Conservation (phyloP, 352 stramenopile genomes). For the Albugo laibachii region DNA sequence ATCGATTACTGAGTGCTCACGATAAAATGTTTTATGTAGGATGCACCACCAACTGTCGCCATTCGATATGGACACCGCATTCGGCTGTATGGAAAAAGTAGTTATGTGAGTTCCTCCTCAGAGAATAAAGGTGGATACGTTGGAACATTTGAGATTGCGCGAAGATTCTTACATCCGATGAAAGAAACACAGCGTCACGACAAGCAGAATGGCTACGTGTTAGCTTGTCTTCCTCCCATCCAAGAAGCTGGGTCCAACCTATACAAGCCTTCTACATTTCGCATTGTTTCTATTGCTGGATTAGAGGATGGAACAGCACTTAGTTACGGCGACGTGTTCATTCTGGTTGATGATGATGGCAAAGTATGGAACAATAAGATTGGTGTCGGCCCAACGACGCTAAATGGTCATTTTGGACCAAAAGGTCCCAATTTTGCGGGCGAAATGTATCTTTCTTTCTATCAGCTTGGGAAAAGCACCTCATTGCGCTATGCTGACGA, state of each 20-base stretch:
- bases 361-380: slow-evolving; percentile 80
- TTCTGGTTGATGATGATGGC: slow-evolving; percentile 42
- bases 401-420: slow-evolving; percentile 58
- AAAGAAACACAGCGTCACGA: slow-evolving; percentile 17
- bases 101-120: slow-evolving; percentile 12
- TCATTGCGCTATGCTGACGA: slow-evolving; percentile 1
- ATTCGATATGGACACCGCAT: slow-evolving; percentile 51
- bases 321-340: slow-evolving; percentile 63
- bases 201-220: slow-evolving; percentile 28
- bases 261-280: slow-evolving; percentile 36
- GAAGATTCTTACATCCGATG: slow-evolving; percentile 26
- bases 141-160: slow-evolving; percentile 36
- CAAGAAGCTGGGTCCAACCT: slow-evolving; percentile 12
- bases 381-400: slow-evolving; percentile 42
- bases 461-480: slow-evolving; percentile 15
- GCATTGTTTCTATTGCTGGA: slow-evolving; percentile 43
- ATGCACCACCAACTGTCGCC: slow-evolving; percentile 33
- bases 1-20: not conserved
- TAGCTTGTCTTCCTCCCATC: slow-evolving; percentile 45
- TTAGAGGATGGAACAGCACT: slow-evolving; percentile 32
- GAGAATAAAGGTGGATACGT: slow-evolving; percentile 27
- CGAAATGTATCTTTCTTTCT: slow-evolving; percentile 68
- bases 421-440: slow-evolving; percentile 44
- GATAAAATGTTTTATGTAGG: slow-evolving; percentile 8
- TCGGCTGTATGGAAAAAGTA: slow-evolving; percentile 40